Percentiles rank a stretch among this genome's conserved stretches.
Evolutionary conservation across 768 basidiomycete species (phyloP).

Genomic region (Neoboletus subvelutipes): DNA sequence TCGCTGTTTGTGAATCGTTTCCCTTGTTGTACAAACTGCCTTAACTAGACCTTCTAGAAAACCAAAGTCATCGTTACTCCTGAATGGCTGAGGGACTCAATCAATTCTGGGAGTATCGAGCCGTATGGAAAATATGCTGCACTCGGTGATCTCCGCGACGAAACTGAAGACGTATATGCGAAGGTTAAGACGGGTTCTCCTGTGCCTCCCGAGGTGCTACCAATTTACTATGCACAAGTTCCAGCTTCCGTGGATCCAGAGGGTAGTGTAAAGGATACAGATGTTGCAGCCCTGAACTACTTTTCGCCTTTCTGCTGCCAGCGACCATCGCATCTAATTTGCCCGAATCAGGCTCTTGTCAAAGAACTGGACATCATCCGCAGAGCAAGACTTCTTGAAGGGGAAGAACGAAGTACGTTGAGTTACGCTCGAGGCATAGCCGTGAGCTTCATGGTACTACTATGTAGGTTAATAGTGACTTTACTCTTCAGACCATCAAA

Average conservation of each 20-base stretch:
- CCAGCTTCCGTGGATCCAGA: conserved; percentile 23
- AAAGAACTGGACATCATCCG: conserved; percentile 59
- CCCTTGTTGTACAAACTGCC: background rate
- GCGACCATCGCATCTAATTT: conserved; percentile 64
- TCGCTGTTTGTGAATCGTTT: conserved; percentile 51
- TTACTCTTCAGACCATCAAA: conserved; percentile 43
- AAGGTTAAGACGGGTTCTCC: conserved; percentile 14
- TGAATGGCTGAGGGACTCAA: conserved; percentile 65
- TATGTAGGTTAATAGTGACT: background rate
- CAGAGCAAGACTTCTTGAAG: conserved; percentile 60
- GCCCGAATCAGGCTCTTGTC: conserved; percentile 64
- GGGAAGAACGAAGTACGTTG: conserved; percentile 63
- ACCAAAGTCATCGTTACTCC: conserved; percentile 68
- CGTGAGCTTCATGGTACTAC: conserved; percentile 39
- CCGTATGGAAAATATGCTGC: conserved; percentile 60
- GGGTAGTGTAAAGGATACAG: conserved; percentile 8
- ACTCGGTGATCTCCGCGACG: conserved; percentile 47
- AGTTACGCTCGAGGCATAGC: conserved; percentile 72
- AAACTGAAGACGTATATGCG: conserved; percentile 46
- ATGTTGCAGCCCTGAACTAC: conserved; percentile 23
- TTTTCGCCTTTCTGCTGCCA: conserved; percentile 54
- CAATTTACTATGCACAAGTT: background rate
- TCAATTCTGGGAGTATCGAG: conserved; percentile 41
- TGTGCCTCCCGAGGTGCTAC: background rate
- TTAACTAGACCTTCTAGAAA: conserved; percentile 41